These are phyloP conservation scores for Dendrocalamus latiflorus DNA, from an alignment of 202 grass and related monocot species.

Conservation along the genomic window DNA sequence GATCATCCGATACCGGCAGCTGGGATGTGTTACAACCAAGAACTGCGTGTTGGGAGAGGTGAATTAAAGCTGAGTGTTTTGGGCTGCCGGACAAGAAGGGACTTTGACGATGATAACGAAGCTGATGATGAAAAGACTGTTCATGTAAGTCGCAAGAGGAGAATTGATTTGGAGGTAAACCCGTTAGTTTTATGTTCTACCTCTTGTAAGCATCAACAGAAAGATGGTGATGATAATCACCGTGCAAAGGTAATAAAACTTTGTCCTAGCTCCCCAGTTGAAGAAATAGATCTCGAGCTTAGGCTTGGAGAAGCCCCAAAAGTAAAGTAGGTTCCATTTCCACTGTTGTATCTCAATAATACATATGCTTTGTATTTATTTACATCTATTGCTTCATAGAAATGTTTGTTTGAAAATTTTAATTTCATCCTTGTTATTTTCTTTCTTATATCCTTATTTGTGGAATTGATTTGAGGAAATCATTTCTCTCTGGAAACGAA, in stretches of 20 bases:
- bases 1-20: neutral
- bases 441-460: neutral
- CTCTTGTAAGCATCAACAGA: slow-evolving; percentile 23
- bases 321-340: slow-evolving; percentile 21
- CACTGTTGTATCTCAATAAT: neutral
- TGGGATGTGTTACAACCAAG: neutral
- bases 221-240: neutral
- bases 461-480: neutral
- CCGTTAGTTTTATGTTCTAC: slow-evolving; percentile 20
- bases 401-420: neutral
- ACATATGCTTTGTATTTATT: slow-evolving; percentile 28
- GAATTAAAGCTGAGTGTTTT: slow-evolving; percentile 2
- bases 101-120: neutral
- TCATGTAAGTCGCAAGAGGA: slow-evolving; percentile 33
- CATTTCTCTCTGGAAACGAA: neutral
- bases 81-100: slow-evolving; percentile 18
- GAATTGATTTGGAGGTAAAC: slow-evolving; percentile 37
- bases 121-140: slow-evolving; percentile 10
- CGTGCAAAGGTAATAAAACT: slow-evolving; percentile 33
- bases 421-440: neutral
- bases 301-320: slow-evolving; percentile 44
- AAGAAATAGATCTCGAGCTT: slow-evolving; percentile 80
- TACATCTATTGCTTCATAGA: neutral
- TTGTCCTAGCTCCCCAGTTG: slow-evolving; percentile 30
- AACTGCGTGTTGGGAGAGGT: neutral